These are phyloP conservation scores for Rosa persica DNA, from an alignment of 306 rosid species.

Conservation along the genomic window DNA sequence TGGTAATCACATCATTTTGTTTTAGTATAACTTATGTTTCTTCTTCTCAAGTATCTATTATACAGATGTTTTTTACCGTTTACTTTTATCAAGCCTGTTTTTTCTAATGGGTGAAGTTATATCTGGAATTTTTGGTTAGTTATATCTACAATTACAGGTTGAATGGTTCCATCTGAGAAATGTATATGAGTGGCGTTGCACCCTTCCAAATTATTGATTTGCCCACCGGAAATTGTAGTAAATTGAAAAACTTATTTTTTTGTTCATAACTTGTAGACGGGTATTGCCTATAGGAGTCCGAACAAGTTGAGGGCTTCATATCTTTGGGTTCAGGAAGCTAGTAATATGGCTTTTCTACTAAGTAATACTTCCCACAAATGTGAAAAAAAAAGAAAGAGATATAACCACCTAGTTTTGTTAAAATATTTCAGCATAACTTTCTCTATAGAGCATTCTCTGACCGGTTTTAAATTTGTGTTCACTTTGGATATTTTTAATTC, in stretches of 20 bases:
- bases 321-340: background rate
- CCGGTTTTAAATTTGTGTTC: background rate
- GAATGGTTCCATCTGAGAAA: background rate
- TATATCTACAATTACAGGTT: background rate
- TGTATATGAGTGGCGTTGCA: background rate
- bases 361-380: background rate
- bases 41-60: background rate
- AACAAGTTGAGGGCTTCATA: background rate
- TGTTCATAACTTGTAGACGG: background rate
- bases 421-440: background rate
- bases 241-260: background rate
- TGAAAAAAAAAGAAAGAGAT: background rate
- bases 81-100: background rate
- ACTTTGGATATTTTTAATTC: background rate
- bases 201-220: background rate
- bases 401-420: background rate
- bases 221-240: background rate
- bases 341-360: background rate
- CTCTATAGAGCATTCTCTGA: background rate
- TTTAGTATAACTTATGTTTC: background rate
- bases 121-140: background rate
- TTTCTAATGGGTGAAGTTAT: background rate
- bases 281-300: background rate
- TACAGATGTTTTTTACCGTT: background rate
- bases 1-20: slow-evolving; percentile 50